Evolutionary conservation across 2,329 filamentous ascomycete genomes (phyloP).

Genomic region (Blumeria graminis): DNA sequence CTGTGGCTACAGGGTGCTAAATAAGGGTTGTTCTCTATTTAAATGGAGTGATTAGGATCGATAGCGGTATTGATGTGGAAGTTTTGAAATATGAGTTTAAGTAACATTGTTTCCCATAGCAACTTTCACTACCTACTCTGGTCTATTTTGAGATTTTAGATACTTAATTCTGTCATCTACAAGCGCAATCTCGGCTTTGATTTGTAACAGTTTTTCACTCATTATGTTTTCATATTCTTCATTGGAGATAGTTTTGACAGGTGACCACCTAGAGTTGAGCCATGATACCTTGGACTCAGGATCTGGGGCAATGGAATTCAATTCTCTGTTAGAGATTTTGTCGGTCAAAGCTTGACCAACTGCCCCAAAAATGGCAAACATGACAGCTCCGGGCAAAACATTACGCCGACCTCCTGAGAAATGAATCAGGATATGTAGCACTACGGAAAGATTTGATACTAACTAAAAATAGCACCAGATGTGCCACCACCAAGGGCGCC

Average conservation of each 20-base stretch:
- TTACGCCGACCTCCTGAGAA: slow-evolving; percentile 28
- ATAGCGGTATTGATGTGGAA: too few species aligned
- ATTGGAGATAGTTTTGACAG: slow-evolving; percentile 44
- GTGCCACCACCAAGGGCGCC: slow-evolving; percentile 46
- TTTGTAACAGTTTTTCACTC: slow-evolving; percentile 40
- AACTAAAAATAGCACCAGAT: slow-evolving; percentile 34
- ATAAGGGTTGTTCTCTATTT: too few species aligned
- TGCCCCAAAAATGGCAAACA: slow-evolving; percentile 33
- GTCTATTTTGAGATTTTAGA: too few species aligned
- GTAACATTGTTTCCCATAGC: too few species aligned
- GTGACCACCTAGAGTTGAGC: slow-evolving; percentile 42
- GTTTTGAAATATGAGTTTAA: too few species aligned
- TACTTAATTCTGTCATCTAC: slow-evolving; percentile 48
- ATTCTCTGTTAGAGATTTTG: slow-evolving; percentile 17
- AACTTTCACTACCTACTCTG: too few species aligned
- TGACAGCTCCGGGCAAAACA: slow-evolving; percentile 29
- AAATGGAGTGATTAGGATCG: too few species aligned
- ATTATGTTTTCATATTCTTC: slow-evolving; percentile 50
- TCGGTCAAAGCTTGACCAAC: slow-evolving; percentile 32
- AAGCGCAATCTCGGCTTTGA: slow-evolving; percentile 56
- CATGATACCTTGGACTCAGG: slow-evolving; percentile 15
- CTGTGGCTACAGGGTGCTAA: too few species aligned
- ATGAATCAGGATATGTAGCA: not conserved
- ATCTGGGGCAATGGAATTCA: not conserved
- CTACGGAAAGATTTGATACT: slow-evolving; percentile 3